These are phyloP conservation scores for Prunus fruticosa DNA, from an alignment of 306 rosid species.

Conservation along the genomic window DNA sequence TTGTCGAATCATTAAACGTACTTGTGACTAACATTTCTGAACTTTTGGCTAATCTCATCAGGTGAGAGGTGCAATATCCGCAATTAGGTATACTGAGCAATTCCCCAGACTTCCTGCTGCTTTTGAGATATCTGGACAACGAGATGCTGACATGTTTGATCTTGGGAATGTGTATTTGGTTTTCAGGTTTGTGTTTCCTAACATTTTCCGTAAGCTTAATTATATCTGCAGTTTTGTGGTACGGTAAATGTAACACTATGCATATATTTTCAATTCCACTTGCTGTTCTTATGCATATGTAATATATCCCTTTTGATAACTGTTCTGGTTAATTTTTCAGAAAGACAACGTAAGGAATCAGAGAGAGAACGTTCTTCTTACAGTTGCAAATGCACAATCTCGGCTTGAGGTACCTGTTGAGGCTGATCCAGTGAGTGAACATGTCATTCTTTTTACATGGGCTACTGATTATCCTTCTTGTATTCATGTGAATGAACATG, in stretches of 20 bases:
- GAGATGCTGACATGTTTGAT: constrained; percentile 90
- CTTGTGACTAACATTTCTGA: constrained; percentile 21
- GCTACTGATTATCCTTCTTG: constrained; percentile 3
- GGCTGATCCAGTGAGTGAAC: constrained; percentile 73
- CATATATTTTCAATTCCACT: background rate
- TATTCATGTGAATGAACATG: constrained; percentile 3
- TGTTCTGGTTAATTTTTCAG: constrained; percentile 41
- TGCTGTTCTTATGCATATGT: background rate
- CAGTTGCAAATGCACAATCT: constrained; percentile 87
- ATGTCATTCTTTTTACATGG: background rate
- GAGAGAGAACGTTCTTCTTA: constrained; percentile 83
- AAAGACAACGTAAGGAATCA: constrained; percentile 84
- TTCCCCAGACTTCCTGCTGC: constrained; percentile 77
- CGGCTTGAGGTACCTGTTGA: constrained; percentile 59
- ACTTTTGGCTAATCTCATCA: constrained; percentile 40
- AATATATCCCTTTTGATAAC: background rate
- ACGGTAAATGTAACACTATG: background rate
- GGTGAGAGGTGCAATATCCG: constrained; percentile 83
- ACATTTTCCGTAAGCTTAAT: constrained; percentile 1
- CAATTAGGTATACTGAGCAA: constrained; percentile 73
- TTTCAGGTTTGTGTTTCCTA: constrained; percentile 70
- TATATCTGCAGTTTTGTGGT: constrained; percentile 20
- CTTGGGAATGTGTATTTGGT: constrained; percentile 85
- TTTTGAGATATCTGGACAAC: constrained; percentile 59
- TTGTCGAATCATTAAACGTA: constrained; percentile 5